phyloP scores from a whole-genome alignment of 495 filamentous ascomycete species.

The Chaetomidium leptoderma region DNA sequence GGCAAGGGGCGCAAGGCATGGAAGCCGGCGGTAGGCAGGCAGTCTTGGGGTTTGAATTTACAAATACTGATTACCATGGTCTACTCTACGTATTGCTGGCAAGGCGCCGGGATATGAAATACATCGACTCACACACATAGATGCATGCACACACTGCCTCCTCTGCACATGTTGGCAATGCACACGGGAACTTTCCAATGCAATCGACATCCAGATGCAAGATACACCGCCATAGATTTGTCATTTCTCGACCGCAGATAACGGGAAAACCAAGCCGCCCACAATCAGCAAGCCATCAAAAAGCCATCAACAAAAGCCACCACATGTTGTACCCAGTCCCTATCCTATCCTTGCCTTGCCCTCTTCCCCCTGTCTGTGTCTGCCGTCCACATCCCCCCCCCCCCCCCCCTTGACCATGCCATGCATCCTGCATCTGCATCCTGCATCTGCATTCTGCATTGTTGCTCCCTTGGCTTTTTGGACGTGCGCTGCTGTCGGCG shows the following conservation, averaged over 20 bases:
- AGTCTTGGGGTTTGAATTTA: neutral
- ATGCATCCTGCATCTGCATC: constrained; percentile 3
- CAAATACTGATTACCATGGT: neutral
- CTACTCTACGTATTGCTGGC: neutral
- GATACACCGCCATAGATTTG: constrained; percentile 11
- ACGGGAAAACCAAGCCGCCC: neutral
- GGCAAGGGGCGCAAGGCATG: constrained; percentile 7
- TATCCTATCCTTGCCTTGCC: neutral
- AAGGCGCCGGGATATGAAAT: neutral
- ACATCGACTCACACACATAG: neutral
- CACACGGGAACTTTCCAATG: neutral
- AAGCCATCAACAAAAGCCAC: neutral
- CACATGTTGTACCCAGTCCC: neutral
- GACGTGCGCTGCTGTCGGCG: neutral
- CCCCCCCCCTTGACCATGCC: neutral
- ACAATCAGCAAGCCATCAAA: constrained; percentile 4
- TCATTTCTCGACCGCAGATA: neutral
- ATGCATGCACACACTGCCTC: neutral
- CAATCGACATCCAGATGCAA: constrained; percentile 12
- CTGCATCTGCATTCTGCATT: constrained; percentile 2
- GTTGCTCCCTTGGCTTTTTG: neutral
- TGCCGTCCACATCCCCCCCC: neutral
- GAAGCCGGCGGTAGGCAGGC: neutral
- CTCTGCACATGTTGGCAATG: neutral
- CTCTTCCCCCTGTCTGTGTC: neutral